phyloP scores from a whole-genome alignment of 1,284 basidiomycete species.

The Vanrija pseudolonga region DNA sequence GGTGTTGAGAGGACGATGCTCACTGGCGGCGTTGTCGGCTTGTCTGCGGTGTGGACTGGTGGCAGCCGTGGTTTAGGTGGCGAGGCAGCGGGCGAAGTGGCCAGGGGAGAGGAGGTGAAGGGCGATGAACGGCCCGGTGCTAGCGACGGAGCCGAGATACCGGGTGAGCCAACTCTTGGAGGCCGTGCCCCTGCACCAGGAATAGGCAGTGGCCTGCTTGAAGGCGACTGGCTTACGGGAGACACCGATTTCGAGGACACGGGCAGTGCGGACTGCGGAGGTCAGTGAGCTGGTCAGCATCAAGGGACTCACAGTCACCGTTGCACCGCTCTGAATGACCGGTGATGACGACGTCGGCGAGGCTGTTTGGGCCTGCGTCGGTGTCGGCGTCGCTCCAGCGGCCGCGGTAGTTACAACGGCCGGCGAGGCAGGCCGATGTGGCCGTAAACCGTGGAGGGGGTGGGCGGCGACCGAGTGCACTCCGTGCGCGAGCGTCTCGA shows the following conservation, averaged over 20 bases:
- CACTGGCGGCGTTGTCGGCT: neutral
- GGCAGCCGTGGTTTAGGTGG: neutral
- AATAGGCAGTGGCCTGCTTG: too few relatives aligned
- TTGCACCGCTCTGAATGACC: too few relatives aligned
- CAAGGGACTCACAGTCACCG: too few relatives aligned
- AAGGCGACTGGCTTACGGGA: too few relatives aligned
- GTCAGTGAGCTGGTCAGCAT: too few relatives aligned
- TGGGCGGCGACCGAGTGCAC: neutral
- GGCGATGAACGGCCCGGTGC: neutral
- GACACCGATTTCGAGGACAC: too few relatives aligned
- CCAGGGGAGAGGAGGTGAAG: neutral
- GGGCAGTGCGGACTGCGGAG: too few relatives aligned
- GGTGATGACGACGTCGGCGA: too few relatives aligned
- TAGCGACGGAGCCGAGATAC: neutral
- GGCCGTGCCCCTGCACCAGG: too few relatives aligned
- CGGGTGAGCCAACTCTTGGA: neutral
- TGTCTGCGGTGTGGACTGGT: neutral
- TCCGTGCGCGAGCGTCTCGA: slow-evolving; percentile 32
- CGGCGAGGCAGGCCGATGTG: too few relatives aligned
- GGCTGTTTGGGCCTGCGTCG: too few relatives aligned
- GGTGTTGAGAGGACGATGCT: neutral
- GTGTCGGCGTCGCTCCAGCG: neutral
- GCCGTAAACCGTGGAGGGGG: too few relatives aligned
- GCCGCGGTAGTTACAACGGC: neutral
- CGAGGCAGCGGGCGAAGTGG: neutral